phyloP scores from a whole-genome alignment of 2,329 filamentous ascomycete genomes.

The Seiridium cupressi region DNA sequence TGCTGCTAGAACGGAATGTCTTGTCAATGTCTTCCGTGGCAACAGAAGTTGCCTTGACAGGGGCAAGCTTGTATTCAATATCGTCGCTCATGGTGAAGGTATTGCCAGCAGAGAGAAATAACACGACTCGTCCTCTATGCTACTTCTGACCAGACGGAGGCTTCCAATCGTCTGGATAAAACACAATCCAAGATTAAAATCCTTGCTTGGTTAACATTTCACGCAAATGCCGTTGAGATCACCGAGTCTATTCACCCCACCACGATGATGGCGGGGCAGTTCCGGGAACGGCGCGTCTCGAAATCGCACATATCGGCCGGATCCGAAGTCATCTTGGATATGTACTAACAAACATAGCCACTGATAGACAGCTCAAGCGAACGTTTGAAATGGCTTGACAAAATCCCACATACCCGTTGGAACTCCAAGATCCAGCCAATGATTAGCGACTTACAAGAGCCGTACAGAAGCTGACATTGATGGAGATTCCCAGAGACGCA shows the following conservation, averaged over 20 bases:
- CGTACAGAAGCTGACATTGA: no score
- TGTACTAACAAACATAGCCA: background rate
- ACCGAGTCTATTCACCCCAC: background rate
- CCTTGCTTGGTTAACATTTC: background rate
- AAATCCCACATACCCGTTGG: no score
- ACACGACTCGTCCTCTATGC: background rate
- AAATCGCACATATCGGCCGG: constrained; percentile 2
- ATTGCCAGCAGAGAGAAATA: background rate
- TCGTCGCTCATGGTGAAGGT: constrained; percentile 32
- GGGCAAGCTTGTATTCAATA: constrained; percentile 55
- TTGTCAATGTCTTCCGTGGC: constrained; percentile 56
- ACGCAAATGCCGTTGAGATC: background rate
- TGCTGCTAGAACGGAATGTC: constrained; percentile 59
- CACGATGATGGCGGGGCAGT: background rate
- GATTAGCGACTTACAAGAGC: no score
- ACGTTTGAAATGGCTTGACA: no score
- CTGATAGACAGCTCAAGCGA: no score
- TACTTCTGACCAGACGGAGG: background rate
- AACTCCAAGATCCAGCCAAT: no score
- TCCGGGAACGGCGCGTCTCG: constrained; percentile 2
- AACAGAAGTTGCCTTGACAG: constrained; percentile 47
- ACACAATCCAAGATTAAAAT: background rate
- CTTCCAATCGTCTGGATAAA: background rate
- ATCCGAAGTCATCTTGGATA: background rate
- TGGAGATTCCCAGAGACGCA: no score